Conservation (phyloP, 306 rosid genomes). For the Lithocarpus polystachyus region DNA sequence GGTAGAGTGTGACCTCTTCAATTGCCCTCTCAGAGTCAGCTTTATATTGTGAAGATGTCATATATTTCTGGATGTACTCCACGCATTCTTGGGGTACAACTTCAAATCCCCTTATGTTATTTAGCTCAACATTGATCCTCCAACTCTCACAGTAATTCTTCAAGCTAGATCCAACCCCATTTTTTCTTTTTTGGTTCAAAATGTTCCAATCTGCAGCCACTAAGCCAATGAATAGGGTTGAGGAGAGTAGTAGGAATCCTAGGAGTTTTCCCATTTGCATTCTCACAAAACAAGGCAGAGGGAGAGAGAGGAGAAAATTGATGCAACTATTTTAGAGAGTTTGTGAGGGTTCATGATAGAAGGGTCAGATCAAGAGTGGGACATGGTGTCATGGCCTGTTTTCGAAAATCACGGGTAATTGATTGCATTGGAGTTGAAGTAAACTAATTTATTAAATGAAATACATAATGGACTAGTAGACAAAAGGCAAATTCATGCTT, state of each 20-base stretch:
- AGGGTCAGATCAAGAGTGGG: constrained; percentile 29
- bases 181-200: constrained; percentile 22
- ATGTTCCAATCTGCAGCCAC: constrained; percentile 60
- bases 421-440: not conserved
- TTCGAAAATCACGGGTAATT: constrained; percentile 27
- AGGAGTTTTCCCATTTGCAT: constrained; percentile 38
- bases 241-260: constrained; percentile 28
- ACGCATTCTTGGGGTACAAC: constrained; percentile 72
- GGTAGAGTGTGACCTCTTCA: constrained; percentile 41
- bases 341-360: not conserved
- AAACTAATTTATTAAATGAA: constrained; percentile 5
- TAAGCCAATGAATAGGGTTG: constrained; percentile 24
- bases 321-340: not conserved
- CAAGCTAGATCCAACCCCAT: constrained; percentile 33
- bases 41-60: constrained; percentile 49
- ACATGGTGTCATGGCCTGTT: not conserved
- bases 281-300: not conserved
- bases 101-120: constrained; percentile 46
- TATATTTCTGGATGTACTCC: constrained; percentile 42
- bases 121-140: constrained; percentile 60
- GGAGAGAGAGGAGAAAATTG: not conserved
- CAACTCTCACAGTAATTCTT: constrained; percentile 75
- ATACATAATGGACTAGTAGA: not conserved
- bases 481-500: constrained; percentile 1
- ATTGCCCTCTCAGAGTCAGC: constrained; percentile 43